Base-by-base conservation (phyloP, 129 eudicot species). In the Flaveria linearis region DNA sequence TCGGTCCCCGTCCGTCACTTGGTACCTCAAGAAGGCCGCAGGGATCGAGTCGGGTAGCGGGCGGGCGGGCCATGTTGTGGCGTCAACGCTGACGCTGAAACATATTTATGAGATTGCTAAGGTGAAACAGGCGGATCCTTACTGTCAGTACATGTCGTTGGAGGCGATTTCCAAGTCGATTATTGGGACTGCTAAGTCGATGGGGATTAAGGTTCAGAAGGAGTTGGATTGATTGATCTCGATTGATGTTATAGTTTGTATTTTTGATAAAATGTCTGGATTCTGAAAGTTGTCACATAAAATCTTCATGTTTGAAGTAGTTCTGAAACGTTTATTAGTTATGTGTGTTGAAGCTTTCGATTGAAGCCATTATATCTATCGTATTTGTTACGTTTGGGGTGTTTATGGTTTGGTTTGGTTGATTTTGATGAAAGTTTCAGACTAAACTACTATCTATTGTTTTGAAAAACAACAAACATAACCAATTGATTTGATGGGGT, bases 181-280 rank as follows among this genome's bases (percentile, higher is more conserved):
- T 36, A 66, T 66, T 7, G 71, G 71, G 3, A 66, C 71, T 18
- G 71, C 50, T 2, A 66, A 66, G n/a, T 66, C 71, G 0, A 66
- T 66, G 71, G 71, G 71, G 71, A 66, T 66, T 66, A 66, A 66
- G 50, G 71, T 66, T 66, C 50, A 39, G 50, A 66, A 66, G 16
- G 50, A 39, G 25, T 39, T 66, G 50, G 71, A 66, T 16, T 66
- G 71, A 66, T 64, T 15, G 10, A 63, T 63, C 0, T 15, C 33
- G 45, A 16, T 30, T 5, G 26, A 65, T 39, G 26, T 36, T 66
- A n/a, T 9, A 7, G 17, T 65, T 65, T 65, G 70, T 65, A 8
- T 65, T 65, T 65, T 2, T 8, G 49, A 65, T 36, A 26, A 65
- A 39, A 8, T 65, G 11, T 66, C 1, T 62, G 68, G 68, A 62